Evolutionary conservation across 345 rosid species (phyloP).

Genomic region (Trapa incisa): DNA sequence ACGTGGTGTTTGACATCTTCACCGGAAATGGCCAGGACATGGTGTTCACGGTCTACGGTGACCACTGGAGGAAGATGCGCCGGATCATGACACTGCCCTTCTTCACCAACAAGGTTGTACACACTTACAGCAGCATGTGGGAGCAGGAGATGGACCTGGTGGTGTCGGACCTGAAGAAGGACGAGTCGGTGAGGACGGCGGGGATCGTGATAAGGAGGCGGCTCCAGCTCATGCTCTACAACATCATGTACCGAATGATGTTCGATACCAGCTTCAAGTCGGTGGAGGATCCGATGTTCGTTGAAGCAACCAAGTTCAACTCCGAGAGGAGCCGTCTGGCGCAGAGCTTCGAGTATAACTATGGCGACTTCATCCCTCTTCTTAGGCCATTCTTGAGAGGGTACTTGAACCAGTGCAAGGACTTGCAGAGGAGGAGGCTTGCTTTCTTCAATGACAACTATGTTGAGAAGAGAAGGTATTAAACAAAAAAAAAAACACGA

Average conservation of each 20-base stretch:
- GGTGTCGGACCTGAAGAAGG: conserved; percentile 25
- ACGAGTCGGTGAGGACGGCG: conserved; percentile 13
- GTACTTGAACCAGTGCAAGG: conserved; percentile 49
- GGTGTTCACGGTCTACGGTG: conserved; percentile 57
- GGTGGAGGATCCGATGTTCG: conserved; percentile 38
- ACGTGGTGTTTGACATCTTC: conserved; percentile 50
- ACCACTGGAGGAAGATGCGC: conserved; percentile 58
- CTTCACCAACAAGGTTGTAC: conserved; percentile 54
- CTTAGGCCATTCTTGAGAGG: conserved; percentile 45
- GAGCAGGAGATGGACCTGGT: conserved; percentile 47
- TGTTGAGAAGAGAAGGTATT: conserved; percentile 34
- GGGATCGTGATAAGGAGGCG: conserved; percentile 41
- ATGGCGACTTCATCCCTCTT: conserved; percentile 63
- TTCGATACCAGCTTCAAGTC: conserved; percentile 38
- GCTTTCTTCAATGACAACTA: conserved; percentile 42
- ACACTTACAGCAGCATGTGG: conserved; percentile 37
- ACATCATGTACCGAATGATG: conserved; percentile 61
- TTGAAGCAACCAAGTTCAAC: conserved; percentile 40
- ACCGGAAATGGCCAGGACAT: conserved; percentile 57
- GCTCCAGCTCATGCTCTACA: conserved; percentile 49
- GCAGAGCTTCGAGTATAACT: conserved; percentile 53
- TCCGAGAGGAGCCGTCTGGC: conserved; percentile 49
- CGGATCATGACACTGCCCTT: conserved; percentile 57
- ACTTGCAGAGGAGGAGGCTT: conserved; percentile 40
- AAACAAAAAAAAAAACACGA: too few species aligned